Conservation (phyloP, 192 early-diverging fungal genomes). For the Kickxella alabastrina region DNA sequence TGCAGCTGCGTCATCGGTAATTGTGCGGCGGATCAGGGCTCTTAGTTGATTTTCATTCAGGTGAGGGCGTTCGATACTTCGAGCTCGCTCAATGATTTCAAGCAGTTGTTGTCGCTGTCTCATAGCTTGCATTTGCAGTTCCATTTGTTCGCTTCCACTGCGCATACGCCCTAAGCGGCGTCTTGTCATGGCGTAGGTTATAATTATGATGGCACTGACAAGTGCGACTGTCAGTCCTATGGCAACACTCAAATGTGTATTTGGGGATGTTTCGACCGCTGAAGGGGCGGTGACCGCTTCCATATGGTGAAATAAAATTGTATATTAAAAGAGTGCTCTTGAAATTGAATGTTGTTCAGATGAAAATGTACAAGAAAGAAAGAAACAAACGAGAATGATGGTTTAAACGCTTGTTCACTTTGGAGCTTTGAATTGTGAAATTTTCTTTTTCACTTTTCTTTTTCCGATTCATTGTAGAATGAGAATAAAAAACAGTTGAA, state of each 20-base stretch:
- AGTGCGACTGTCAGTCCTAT: neutral
- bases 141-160: neutral
- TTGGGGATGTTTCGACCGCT: neutral
- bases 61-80: neutral
- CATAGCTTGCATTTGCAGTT: constrained; percentile 3
- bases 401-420: neutral
- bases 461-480: neutral
- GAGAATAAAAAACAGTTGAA: no score
- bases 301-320: neutral
- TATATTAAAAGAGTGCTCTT: neutral
- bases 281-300: no score
- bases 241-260: neutral
- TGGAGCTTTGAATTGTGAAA: neutral
- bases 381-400: neutral
- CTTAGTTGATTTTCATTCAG: neutral
- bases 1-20: no score
- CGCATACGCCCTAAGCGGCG: neutral
- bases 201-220: constrained; percentile 3
- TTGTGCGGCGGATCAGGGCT: neutral
- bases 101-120: neutral
- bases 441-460: neutral
- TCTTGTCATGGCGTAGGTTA: constrained; percentile 5
- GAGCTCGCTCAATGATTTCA: neutral
- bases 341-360: neutral
- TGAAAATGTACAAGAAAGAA: neutral